Base-by-base conservation (phyloP, 2,329 filamentous ascomycete genomes). In the Furcasterigmium furcatum region DNA sequence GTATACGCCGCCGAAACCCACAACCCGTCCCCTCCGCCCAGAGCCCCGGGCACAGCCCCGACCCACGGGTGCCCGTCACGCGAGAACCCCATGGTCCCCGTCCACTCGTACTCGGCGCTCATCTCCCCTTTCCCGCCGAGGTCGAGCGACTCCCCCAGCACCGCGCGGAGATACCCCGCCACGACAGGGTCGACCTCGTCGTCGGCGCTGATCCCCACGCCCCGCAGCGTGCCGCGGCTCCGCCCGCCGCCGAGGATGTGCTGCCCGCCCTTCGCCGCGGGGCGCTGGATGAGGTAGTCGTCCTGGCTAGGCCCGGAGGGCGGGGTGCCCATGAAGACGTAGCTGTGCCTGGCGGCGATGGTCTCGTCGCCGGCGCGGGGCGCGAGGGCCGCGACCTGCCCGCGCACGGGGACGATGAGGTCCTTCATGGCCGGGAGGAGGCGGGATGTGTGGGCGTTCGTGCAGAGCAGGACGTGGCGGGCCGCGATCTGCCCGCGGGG, bases 401-500 rank as follows among this genome's bases (percentile, higher is more conserved):
- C 90, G 20, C 87, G 74, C 3, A 87, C 83, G 0, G 91, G 91
- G 3, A 91, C 80, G 51, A 95, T 86, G 9, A 91, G 73, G 52
- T 84, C 80, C 9, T 78, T 72, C 54, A 92, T 85, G 27, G 70
- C 60, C 0, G 88, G 88, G 2, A 92, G 68, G 4, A 96, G 73
- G 49, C 84, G 76, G 2, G 88, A 88, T 0, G 89, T 91, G 63
- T 95, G 95, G 4, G 74, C 91, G 59, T 96, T 96, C 1, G 87
- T 92, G 5, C 88, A 86, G 14, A 95, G 76, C 16, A 96, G 74
- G 18, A 95, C 79, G 27, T 79, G 74, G 12, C 70, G 67, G 1
- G 89, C 74, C 0, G 61, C 61, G 45, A 95, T 75, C 35, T 66
- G 70, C n/a, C 90, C 91, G 19, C 89, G 80, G 0, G 73, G 64